Evolutionary conservation across 352 stramenopile species (phyloP).

Genomic region (Pythium apleroticum): DNA sequence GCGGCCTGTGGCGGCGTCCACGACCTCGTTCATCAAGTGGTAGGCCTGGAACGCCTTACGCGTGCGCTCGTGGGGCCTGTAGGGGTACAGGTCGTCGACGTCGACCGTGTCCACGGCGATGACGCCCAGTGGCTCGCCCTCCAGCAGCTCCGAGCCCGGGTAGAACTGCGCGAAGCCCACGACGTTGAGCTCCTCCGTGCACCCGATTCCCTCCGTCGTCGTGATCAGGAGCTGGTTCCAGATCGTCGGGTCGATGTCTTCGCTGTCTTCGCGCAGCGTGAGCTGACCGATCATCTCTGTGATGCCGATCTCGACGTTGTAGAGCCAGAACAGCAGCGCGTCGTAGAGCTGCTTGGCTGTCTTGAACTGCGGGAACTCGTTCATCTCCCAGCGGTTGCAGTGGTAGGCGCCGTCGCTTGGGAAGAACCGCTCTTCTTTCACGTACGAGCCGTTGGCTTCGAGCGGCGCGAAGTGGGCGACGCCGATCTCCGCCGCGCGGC

Average conservation of each 20-base stretch:
- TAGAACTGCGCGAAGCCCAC: conserved; percentile 30
- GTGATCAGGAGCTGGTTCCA: conserved; percentile 42
- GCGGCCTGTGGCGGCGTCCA: too few relatives aligned
- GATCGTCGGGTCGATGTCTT: conserved; percentile 25
- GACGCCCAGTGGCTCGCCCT: conserved; percentile 26
- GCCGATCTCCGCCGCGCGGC: conserved; percentile 20
- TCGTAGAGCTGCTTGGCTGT: conserved; percentile 48
- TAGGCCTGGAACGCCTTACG: conserved; percentile 25
- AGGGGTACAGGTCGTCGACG: conserved; percentile 43
- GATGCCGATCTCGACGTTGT: conserved; percentile 52
- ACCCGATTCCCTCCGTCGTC: conserved; percentile 13
- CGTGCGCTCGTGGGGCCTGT: conserved; percentile 26
- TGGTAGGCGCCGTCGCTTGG: background rate
- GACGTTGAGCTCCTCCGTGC: conserved; percentile 15
- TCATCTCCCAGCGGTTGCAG: conserved; percentile 31
- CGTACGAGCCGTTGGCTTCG: background rate
- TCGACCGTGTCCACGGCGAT: conserved; percentile 34
- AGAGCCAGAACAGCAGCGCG: conserved; percentile 33
- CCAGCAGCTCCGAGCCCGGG: conserved; percentile 13
- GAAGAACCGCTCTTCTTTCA: background rate
- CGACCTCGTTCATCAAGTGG: conserved; percentile 9
- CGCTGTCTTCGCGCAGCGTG: conserved; percentile 43
- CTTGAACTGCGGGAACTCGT: conserved; percentile 34
- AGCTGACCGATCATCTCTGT: conserved; percentile 40
- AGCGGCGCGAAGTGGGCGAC: conserved; percentile 3